Base-by-base conservation (phyloP, 139 green algal species). In the Chlamydomonas urium region DNA sequence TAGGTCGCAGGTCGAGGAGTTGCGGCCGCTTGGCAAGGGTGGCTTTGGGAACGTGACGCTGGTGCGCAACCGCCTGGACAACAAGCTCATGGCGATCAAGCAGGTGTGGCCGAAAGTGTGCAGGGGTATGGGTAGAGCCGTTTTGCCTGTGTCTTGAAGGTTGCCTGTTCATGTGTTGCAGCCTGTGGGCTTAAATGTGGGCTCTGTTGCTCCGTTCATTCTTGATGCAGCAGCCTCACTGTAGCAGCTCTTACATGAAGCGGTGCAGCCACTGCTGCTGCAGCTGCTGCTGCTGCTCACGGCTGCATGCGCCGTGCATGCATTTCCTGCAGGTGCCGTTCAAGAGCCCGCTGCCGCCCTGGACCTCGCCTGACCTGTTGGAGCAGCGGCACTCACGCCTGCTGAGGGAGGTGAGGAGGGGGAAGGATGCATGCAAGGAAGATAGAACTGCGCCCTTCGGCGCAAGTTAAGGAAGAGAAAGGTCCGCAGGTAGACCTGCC, bases 41-140 rank as follows among this genome's bases (percentile, higher is more conserved):
- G 75, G 75, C 38, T 81, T 81, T 62, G 75, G 75, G 0, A 69
- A 8, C 50, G 75, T 81, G 24, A 45, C 60, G 33, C 60, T 73
- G n/a, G 61, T 65, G 1, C 75, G 69, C 38, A 76, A 56, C 34
- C 68, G 75, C 5, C 63, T 81, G 31, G 75, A 81, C 47, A 35
- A 38, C 1, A 62, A 69, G 19, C 28, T 81, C 23, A 74, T 59
- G 34, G 75, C 75, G 5, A 32, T 74, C 21, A 74, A 65, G 29
- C 21, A 66, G 67, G 47, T 74, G 37, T 31, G 63, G 28, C 5
- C 8, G 59, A 4, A n/a, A 26, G 29, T 31, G 29, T 24, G 29
- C 4, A 24, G 28, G 53, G 23, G 53, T 29, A 45, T 67, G 60
- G 31, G 60, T 21, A 37, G 10, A 42, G 28, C 23, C 14, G 60